Evolutionary conservation across 176 grass and related monocot genomes (phyloP).

Genomic region (Oryza meridionalis): DNA sequence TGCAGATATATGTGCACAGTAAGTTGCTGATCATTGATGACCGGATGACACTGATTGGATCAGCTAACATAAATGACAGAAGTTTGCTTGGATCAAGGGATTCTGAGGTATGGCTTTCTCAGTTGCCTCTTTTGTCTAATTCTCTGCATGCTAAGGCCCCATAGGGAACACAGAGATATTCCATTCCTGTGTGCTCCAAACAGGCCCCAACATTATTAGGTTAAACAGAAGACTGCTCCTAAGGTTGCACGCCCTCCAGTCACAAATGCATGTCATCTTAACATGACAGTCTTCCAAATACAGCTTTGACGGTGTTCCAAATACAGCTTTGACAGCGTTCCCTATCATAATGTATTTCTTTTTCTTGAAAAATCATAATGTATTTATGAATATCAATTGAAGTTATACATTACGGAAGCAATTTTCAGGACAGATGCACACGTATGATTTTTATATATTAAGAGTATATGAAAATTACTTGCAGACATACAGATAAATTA

Average conservation of each 20-base stretch:
- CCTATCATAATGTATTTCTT: background rate
- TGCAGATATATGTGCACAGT: constrained; percentile 88
- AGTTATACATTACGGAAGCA: background rate
- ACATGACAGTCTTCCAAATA: background rate
- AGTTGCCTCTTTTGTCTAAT: background rate
- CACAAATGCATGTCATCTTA: background rate
- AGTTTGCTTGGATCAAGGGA: constrained; percentile 87
- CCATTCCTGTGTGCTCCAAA: background rate
- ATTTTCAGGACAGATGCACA: background rate
- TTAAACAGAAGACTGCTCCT: constrained; percentile 19
- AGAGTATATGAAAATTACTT: background rate
- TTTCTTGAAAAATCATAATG: background rate
- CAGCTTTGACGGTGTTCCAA: background rate
- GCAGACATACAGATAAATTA: background rate
- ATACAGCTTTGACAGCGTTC: background rate
- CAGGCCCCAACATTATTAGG: background rate
- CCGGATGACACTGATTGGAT: constrained; percentile 69
- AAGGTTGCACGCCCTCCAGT: background rate
- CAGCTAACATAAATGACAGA: constrained; percentile 91
- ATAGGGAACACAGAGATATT: background rate
- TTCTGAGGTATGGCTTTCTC: constrained; percentile 70
- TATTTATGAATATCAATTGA: background rate
- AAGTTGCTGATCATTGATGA: constrained; percentile 94
- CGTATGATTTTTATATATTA: background rate
- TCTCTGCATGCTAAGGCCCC: background rate